Evolutionary conservation across 441 rosid genomes (phyloP).

Genomic region (Arabidopsis lyrata): DNA sequence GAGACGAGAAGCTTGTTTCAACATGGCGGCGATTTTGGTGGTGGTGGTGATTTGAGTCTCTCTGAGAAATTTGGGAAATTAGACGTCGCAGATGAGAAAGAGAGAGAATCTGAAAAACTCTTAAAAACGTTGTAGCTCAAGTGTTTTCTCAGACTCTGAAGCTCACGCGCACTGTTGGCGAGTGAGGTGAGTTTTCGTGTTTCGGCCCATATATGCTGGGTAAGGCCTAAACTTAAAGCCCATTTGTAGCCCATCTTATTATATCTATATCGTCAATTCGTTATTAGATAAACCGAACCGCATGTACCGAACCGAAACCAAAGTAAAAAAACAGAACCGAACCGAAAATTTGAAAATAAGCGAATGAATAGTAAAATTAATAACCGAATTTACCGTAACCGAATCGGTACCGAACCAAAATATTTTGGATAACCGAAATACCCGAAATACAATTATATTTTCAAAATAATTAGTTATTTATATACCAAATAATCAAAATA

Average conservation of each 20-base stretch:
- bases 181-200: neutral
- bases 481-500: too few relatives aligned
- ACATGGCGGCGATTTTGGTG: conserved; percentile 55
- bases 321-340: too few relatives aligned
- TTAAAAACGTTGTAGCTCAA: conserved; percentile 31
- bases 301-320: too few relatives aligned
- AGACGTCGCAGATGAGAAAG: conserved; percentile 20
- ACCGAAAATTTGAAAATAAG: too few relatives aligned
- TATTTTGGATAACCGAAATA: too few relatives aligned
- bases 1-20: conserved; percentile 70
- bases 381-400: too few relatives aligned
- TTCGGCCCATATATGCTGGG: neutral
- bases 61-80: conserved; percentile 2
- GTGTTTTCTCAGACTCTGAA: conserved; percentile 34
- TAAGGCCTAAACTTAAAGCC: neutral
- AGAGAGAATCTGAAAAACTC: neutral
- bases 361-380: too few relatives aligned
- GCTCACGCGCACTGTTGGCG: conserved; percentile 10
- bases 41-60: neutral
- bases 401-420: too few relatives aligned
- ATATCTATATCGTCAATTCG: too few relatives aligned
- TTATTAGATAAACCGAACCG: too few relatives aligned
- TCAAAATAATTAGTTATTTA: too few relatives aligned
- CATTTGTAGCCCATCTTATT: neutral
- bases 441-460: too few relatives aligned